Percentiles rank a stretch among this genome's conserved stretches.
These are phyloP conservation scores for Debaryomyces fabryi DNA, from an alignment of 1,139 yeast genomes.

Conservation along the genomic window DNA sequence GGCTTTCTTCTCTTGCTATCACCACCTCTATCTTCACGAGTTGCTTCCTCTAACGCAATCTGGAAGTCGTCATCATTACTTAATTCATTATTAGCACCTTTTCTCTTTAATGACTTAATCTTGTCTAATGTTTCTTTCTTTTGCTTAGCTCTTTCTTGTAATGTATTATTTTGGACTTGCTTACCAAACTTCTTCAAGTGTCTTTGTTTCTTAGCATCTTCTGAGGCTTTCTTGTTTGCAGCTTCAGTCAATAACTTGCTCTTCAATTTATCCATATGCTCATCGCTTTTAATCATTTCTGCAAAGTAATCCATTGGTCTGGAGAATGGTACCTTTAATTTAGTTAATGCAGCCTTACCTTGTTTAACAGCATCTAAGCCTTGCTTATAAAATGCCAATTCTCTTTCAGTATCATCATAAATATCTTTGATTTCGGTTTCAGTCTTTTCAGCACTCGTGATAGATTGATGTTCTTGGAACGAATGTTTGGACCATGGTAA, in stretches of 20 bases:
- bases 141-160: constrained; percentile 93
- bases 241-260: constrained; percentile 82
- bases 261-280: constrained; percentile 95
- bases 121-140: constrained; percentile 90
- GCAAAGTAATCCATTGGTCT: constrained; percentile 97
- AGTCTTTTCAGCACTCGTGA: constrained; percentile 61
- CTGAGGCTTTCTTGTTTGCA: constrained; percentile 86
- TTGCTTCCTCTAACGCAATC: constrained; percentile 89
- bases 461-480: constrained; percentile 82
- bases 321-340: constrained; percentile 79
- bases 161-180: constrained; percentile 91
- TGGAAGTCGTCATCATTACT: constrained; percentile 60
- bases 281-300: constrained; percentile 97
- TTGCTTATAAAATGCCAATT: constrained; percentile 78
- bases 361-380: constrained; percentile 81
- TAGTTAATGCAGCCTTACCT: constrained; percentile 67
- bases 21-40: constrained; percentile 45
- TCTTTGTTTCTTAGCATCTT: constrained; percentile 94
- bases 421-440: constrained; percentile 79
- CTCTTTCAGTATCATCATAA: constrained; percentile 88
- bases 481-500: constrained; percentile 72
- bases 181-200: constrained; percentile 96
- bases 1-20: constrained; percentile 53
- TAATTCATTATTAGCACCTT: constrained; percentile 78
- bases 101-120: constrained; percentile 84